These are phyloP conservation scores for Lactarius indigo DNA, from an alignment of 768 basidiomycete species.

Conservation along the genomic window DNA sequence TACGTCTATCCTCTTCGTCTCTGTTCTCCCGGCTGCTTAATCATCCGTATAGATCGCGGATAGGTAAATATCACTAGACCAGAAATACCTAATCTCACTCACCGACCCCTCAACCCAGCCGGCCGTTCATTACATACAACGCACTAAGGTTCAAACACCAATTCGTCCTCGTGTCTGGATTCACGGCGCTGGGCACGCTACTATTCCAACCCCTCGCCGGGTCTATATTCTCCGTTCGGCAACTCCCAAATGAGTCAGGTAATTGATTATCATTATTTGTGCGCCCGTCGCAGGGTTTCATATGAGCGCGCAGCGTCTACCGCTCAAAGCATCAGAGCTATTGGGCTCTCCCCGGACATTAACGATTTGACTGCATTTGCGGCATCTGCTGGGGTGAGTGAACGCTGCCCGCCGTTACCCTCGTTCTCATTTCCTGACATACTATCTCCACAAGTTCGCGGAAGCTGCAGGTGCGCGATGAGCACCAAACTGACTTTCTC, in stretches of 20 bases:
- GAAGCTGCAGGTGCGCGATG: conserved; percentile 21
- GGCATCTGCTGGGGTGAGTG: conserved; percentile 24
- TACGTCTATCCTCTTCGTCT: conserved; percentile 31
- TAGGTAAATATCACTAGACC: conserved; percentile 10
- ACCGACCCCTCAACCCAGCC: conserved; percentile 1
- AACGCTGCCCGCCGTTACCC: conserved; percentile 36
- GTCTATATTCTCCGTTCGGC: conserved; percentile 32
- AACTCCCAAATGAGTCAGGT: conserved; percentile 33
- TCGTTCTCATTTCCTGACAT: neutral
- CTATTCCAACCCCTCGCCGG: conserved; percentile 57
- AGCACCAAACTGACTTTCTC: neutral
- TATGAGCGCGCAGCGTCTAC: conserved; percentile 6
- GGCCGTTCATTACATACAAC: conserved; percentile 26
- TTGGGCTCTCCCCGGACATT: conserved; percentile 20
- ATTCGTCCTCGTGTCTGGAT: conserved; percentile 49
- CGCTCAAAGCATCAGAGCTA: conserved; percentile 11
- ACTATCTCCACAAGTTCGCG: conserved; percentile 13
- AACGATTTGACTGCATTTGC: conserved; percentile 15
- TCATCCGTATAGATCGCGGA: neutral
- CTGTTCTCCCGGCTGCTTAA: neutral
- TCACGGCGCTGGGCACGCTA: conserved; percentile 44
- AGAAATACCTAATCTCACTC: neutral
- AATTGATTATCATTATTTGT: conserved; percentile 22
- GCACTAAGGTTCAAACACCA: conserved; percentile 52
- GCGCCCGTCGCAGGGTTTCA: neutral